These are phyloP conservation scores for Hericium alpestre DNA, from an alignment of 768 basidiomycete genomes.

Conservation along the genomic window DNA sequence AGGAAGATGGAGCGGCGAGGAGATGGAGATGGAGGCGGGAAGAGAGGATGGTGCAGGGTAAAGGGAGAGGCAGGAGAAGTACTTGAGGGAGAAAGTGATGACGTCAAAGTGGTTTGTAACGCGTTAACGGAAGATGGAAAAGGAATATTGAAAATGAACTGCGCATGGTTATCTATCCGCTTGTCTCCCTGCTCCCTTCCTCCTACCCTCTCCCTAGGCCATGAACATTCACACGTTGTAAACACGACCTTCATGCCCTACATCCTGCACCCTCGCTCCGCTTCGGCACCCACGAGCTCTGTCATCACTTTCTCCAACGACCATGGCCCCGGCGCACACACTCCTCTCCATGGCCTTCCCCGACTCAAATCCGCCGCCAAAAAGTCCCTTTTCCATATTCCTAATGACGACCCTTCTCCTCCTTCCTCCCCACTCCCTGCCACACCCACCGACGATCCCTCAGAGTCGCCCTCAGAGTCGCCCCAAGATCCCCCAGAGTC, in stretches of 20 bases:
- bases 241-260: slow-evolving; percentile 11
- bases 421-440: slow-evolving; percentile 2
- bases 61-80: too few species aligned
- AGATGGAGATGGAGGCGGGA: not conserved
- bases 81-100: too few species aligned
- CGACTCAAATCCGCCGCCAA: not conserved
- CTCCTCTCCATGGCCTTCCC: slow-evolving; percentile 6
- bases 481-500: not conserved
- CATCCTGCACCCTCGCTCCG: slow-evolving; percentile 6
- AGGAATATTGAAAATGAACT: not conserved
- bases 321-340: slow-evolving; percentile 9
- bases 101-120: not conserved
- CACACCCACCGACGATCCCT: not conserved
- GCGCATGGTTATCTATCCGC: too few species aligned
- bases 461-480: not conserved
- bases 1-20: not conserved
- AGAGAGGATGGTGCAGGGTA: too few species aligned
- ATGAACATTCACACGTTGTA: not conserved
- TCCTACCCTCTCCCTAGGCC: too few species aligned
- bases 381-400: slow-evolving; percentile 13
- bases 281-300: not conserved
- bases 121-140: not conserved
- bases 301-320: slow-evolving; percentile 9
- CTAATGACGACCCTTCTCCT: slow-evolving; percentile 9
- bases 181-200: too few species aligned